Conservation (phyloP, 768 basidiomycete genomes). For the Leccinum arenicola region DNA sequence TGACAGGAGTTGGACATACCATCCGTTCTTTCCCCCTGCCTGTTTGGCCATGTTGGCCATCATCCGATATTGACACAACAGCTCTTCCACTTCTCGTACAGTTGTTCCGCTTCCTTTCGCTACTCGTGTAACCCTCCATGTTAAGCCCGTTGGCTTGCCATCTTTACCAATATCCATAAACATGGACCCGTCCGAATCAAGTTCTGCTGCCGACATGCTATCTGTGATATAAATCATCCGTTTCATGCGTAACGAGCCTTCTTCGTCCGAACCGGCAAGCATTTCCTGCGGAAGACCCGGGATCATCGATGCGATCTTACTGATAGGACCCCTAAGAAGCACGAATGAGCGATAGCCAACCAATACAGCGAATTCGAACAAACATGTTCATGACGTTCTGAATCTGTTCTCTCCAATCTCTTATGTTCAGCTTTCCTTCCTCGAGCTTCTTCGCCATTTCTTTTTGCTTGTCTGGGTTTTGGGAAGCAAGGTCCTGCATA, state of each 20-base stretch:
- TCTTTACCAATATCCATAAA: slow-evolving; percentile 87
- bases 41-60: slow-evolving; percentile 99
- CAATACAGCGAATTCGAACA: slow-evolving; percentile 27
- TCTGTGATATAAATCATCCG: slow-evolving; percentile 99
- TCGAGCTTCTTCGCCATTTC: slow-evolving; percentile 98
- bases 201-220: slow-evolving; percentile 90
- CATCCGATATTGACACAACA: slow-evolving; percentile 95
- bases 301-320: slow-evolving; percentile 98
- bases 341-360: background rate
- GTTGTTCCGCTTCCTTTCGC: slow-evolving; percentile 93
- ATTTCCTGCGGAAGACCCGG: slow-evolving; percentile 92
- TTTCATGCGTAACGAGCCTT: slow-evolving; percentile 87
- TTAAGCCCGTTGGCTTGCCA: slow-evolving; percentile 80
- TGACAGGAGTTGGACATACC: slow-evolving; percentile 42
- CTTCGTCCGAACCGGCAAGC: slow-evolving; percentile 90
- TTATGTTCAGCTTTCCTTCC: slow-evolving; percentile 94
- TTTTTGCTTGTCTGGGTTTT: slow-evolving; percentile 95
- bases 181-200: slow-evolving; percentile 90
- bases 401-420: slow-evolving; percentile 98
- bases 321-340: slow-evolving; percentile 85
- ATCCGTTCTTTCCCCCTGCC: slow-evolving; percentile 96
- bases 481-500: slow-evolving; percentile 92
- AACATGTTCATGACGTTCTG: slow-evolving; percentile 98
- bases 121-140: slow-evolving; percentile 86
- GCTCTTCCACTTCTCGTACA: slow-evolving; percentile 96